Percentiles rank a stretch among this genome's conserved stretches.
These are phyloP conservation scores for Xanthoconium stramineum DNA, from an alignment of 768 basidiomycete species.

Conservation along the genomic window DNA sequence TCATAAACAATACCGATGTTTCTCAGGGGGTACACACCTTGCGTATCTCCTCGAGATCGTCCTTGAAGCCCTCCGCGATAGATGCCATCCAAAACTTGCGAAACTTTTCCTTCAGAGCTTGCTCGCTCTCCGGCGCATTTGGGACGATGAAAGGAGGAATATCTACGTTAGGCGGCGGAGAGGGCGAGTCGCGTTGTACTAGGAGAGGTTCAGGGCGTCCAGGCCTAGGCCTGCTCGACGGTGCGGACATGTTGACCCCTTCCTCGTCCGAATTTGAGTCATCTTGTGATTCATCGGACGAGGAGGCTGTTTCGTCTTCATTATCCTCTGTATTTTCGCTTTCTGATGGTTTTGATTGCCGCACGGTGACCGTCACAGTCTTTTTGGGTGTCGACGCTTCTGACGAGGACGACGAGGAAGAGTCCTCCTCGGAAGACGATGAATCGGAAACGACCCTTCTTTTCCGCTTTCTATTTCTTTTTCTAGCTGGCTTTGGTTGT, in stretches of 20 bases:
- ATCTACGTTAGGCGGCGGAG: constrained; percentile 18
- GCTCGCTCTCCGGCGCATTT: constrained; percentile 43
- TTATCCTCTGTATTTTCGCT: background rate
- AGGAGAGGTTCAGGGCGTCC: background rate
- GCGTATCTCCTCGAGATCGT: constrained; percentile 79
- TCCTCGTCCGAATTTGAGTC: constrained; percentile 4
- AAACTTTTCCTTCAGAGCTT: constrained; percentile 61
- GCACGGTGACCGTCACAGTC: constrained; percentile 10
- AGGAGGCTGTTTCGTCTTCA: constrained; percentile 17
- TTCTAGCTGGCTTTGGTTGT: constrained; percentile 36
- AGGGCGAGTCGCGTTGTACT: constrained; percentile 22
- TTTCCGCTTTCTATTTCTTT: constrained; percentile 53
- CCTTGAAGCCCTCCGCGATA: constrained; percentile 76
- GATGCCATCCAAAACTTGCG: constrained; percentile 86
- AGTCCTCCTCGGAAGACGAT: constrained; percentile 37
- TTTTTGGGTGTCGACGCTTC: constrained; percentile 8
- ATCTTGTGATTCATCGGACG: constrained; percentile 16
- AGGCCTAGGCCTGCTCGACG: background rate
- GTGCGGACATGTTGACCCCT: background rate
- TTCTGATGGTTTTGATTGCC: constrained; percentile 3
- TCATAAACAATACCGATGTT: background rate
- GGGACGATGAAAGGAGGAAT: constrained; percentile 60
- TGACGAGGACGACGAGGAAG: constrained; percentile 22
- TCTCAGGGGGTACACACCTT: constrained; percentile 48
- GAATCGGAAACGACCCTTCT: constrained; percentile 45